phyloP scores from a whole-genome alignment of 2,329 filamentous ascomycete genomes.

The Teratosphaeria viscida region DNA sequence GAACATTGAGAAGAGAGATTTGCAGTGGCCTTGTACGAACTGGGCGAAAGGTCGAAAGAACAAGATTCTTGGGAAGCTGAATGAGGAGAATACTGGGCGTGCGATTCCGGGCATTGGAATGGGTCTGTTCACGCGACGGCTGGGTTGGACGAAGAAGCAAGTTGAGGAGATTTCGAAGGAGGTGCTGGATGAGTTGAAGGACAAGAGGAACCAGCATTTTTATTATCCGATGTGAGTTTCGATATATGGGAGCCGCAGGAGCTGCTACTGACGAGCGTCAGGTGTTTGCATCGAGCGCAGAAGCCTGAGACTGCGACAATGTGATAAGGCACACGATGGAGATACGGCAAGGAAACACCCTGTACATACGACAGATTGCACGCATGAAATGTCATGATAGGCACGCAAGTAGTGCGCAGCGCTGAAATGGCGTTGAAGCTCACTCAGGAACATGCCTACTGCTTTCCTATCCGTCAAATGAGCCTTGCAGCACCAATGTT shows the following conservation, averaged over 20 bases:
- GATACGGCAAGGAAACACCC: neutral
- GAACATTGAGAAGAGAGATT: conserved; percentile 29
- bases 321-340: neutral
- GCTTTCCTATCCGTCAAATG: too few relatives aligned
- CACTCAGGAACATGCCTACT: too few relatives aligned
- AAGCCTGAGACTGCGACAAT: neutral
- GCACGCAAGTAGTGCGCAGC: too few relatives aligned
- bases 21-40: conserved; percentile 29
- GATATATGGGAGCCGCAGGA: too few relatives aligned
- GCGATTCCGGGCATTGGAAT: conserved; percentile 32
- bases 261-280: neutral
- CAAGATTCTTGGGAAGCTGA: conserved; percentile 25
- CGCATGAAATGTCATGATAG: neutral
- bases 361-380: neutral
- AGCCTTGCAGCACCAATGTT: too few relatives aligned
- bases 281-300: conserved; percentile 1
- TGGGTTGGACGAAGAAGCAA: conserved; percentile 32
- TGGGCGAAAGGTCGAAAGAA: conserved; percentile 27
- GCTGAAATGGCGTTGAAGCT: too few relatives aligned
- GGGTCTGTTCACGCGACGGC: conserved; percentile 28
- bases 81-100: conserved; percentile 11
- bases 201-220: conserved; percentile 15
- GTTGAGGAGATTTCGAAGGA: conserved; percentile 33
- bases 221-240: conserved; percentile 11
- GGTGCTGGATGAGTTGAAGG: conserved; percentile 26